These are phyloP conservation scores for Syzygium oleosum DNA, from an alignment of 345 rosid genomes.

Conservation along the genomic window DNA sequence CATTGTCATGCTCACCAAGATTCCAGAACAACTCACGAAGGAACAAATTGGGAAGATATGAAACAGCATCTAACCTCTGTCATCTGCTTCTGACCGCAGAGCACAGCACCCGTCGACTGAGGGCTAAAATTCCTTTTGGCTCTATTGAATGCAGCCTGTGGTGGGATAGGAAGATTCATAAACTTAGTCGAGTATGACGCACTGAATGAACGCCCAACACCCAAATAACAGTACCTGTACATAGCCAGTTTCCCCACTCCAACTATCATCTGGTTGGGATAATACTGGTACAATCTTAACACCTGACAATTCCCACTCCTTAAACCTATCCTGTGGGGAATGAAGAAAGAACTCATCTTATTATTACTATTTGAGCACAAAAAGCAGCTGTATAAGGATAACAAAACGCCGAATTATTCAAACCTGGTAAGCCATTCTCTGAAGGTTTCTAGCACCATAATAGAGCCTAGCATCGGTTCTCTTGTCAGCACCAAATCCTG, in stretches of 20 bases:
- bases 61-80: conserved; percentile 55
- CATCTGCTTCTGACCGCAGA: conserved; percentile 97
- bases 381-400: neutral
- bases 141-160: conserved; percentile 82
- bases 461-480: conserved; percentile 85
- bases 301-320: conserved; percentile 87
- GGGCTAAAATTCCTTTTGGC: conserved; percentile 50
- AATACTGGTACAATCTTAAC: conserved; percentile 79
- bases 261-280: conserved; percentile 70
- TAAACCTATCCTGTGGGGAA: conserved; percentile 65
- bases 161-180: conserved; percentile 1
- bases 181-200: neutral
- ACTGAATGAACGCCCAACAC: neutral
- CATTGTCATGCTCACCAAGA: neutral
- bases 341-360: neutral
- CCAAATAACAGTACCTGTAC: conserved; percentile 58
- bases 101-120: conserved; percentile 59
- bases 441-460: conserved; percentile 89
- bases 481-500: conserved; percentile 66
- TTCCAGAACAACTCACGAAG: neutral
- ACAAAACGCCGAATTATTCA: conserved; percentile 1
- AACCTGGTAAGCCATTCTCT: conserved; percentile 98
- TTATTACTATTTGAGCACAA: neutral
- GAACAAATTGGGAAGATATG: neutral
- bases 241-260: conserved; percentile 87